phyloP scores from a whole-genome alignment of 139 green algal species.

The Micractinium conductrix region DNA sequence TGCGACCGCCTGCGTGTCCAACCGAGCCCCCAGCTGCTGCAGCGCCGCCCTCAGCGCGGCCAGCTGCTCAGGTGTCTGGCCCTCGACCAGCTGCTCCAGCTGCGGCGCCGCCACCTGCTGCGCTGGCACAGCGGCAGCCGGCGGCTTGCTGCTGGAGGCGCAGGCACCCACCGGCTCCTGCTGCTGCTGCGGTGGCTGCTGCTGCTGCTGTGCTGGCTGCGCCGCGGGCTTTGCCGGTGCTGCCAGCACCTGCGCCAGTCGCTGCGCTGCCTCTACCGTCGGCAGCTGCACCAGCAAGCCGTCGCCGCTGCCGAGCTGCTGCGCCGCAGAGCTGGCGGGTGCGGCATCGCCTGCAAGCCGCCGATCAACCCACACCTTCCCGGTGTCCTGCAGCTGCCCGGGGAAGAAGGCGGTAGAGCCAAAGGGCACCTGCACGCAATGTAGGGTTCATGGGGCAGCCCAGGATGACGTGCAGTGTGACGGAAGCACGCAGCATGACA shows the following conservation, averaged over 20 bases:
- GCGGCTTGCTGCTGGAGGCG: too few relatives aligned
- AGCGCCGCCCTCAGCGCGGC: background rate
- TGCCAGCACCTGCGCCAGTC: background rate
- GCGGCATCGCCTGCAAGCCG: background rate
- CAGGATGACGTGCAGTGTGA: background rate
- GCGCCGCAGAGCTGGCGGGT: too few relatives aligned
- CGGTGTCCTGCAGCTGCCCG: background rate
- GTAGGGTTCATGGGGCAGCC: too few relatives aligned
- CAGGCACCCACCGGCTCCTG: too few relatives aligned
- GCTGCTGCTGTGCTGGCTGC: background rate
- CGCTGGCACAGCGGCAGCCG: background rate
- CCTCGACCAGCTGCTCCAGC: background rate
- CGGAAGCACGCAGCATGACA: background rate
- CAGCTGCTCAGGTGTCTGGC: constrained; percentile 14
- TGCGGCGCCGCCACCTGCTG: background rate
- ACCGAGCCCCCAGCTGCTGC: constrained; percentile 13
- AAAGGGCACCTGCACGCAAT: background rate
- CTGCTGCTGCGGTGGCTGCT: background rate
- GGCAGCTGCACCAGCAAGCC: background rate
- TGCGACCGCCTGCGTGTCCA: constrained; percentile 9
- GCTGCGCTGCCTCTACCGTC: background rate
- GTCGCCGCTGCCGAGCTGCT: background rate
- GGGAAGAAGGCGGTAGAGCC: constrained; percentile 5
- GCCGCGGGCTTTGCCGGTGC: background rate
- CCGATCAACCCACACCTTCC: background rate